Conservation (phyloP, 2,329 filamentous ascomycete species). For the Neopestalotiopsis sp. region DNA sequence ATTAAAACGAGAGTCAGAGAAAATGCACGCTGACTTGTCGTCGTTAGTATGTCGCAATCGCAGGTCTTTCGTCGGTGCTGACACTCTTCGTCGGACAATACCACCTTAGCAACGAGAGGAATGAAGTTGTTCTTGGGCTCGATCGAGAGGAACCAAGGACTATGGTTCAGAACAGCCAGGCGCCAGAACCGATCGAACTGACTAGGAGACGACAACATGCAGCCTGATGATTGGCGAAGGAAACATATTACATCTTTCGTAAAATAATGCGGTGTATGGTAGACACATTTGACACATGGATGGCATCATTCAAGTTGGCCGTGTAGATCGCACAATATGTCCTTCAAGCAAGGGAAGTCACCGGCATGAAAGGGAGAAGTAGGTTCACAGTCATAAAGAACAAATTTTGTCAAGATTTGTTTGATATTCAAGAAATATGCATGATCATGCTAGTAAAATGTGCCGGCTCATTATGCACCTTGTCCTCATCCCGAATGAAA, state of each 20-base stretch:
- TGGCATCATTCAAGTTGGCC: no score
- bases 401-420: background rate
- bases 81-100: conserved; percentile 21
- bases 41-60: conserved; percentile 23
- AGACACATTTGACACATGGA: no score
- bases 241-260: no score
- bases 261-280: no score
- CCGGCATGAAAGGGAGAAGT: background rate
- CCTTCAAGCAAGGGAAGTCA: background rate
- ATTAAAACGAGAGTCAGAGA: no score
- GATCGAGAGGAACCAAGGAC: background rate
- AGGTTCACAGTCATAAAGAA: background rate
- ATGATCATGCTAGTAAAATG: background rate
- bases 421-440: background rate
- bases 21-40: background rate
- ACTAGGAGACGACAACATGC: no score
- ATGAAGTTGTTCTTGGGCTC: conserved; percentile 19
- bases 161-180: no score
- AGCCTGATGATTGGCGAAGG: no score
- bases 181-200: no score
- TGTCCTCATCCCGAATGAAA: background rate
- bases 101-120: conserved; percentile 19
- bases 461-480: background rate
- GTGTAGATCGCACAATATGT: background rate
- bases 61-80: conserved; percentile 20